A percentile compares a stretch with the other conserved stretches of the same genome.
These are phyloP conservation scores for Syzygium jambos DNA, from an alignment of 345 rosid genomes.

Conservation along the genomic window DNA sequence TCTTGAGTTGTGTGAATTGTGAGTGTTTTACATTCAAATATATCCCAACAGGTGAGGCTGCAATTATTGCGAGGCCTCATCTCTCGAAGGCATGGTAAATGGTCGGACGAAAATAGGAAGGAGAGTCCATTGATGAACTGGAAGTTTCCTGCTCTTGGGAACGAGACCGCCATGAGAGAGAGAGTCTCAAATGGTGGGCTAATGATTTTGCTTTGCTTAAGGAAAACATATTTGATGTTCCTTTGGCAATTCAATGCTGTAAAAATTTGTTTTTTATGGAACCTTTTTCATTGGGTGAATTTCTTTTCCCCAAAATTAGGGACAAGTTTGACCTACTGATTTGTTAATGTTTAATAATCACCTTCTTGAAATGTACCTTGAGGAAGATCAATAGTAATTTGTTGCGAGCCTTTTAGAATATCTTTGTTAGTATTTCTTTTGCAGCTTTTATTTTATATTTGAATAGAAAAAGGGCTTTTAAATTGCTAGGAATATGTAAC, in stretches of 20 bases:
- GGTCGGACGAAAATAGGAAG: slow-evolving; percentile 10
- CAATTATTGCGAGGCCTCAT: slow-evolving; percentile 48
- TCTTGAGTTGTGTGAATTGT: background rate
- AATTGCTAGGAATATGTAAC: background rate
- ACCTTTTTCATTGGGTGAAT: background rate
- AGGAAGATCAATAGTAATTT: background rate
- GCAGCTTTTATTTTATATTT: background rate
- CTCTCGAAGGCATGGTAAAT: slow-evolving; percentile 78
- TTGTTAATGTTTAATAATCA: background rate
- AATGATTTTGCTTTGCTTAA: too few species aligned
- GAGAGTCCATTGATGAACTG: slow-evolving; percentile 42
- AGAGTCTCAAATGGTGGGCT: slow-evolving; percentile 47
- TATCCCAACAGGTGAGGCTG: background rate
- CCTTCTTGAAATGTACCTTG: background rate
- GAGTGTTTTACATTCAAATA: background rate
- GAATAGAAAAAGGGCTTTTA: background rate
- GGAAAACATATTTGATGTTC: too few species aligned
- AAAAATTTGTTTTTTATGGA: too few species aligned
- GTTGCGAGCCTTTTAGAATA: background rate
- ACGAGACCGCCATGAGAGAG: slow-evolving; percentile 56
- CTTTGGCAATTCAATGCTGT: background rate
- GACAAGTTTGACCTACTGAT: background rate
- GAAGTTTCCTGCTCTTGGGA: slow-evolving; percentile 36
- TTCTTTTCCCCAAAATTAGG: background rate
- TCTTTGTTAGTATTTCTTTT: background rate